These are phyloP conservation scores for Trichosanthes truncata DNA, from an alignment of 306 rosid genomes.

Conservation along the genomic window DNA sequence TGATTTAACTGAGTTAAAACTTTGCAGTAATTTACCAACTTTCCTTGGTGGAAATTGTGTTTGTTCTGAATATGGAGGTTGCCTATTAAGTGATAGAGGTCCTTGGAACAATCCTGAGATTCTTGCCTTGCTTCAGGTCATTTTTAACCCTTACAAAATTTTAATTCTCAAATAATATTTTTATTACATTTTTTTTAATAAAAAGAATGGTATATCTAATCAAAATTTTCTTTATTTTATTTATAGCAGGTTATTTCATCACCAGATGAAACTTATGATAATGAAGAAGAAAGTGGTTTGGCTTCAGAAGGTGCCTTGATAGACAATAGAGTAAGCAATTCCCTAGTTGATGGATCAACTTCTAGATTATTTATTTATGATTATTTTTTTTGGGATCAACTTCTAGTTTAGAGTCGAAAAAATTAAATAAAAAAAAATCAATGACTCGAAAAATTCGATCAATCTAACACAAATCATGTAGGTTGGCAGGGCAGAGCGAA, in stretches of 20 bases:
- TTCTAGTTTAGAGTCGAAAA: not conserved
- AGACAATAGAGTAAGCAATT: conserved; percentile 25
- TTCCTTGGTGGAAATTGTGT: conserved; percentile 79
- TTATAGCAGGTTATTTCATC: conserved; percentile 36
- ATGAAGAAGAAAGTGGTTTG: conserved; percentile 8
- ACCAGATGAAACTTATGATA: conserved; percentile 18
- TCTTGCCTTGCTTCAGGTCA: conserved; percentile 56
- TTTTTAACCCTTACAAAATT: not conserved
- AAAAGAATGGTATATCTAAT: no score
- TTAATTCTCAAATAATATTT: not conserved
- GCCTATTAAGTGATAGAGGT: conserved; percentile 71
- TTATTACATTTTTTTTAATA: no score
- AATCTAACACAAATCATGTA: no score
- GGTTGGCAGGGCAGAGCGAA: no score
- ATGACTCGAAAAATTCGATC: no score
- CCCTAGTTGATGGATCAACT: not conserved
- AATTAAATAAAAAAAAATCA: no score
- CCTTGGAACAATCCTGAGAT: conserved; percentile 71
- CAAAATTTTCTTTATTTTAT: not conserved
- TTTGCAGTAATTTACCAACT: conserved; percentile 67
- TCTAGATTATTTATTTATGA: no score
- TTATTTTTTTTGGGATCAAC: no score
- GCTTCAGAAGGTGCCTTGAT: conserved; percentile 14
- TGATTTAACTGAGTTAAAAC: not conserved
- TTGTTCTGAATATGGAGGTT: conserved; percentile 74